Percentiles rank a stretch among this genome's conserved stretches.
phyloP scores from a whole-genome alignment of 495 filamentous ascomycete genomes.

The Penicillium egyptiacum region DNA sequence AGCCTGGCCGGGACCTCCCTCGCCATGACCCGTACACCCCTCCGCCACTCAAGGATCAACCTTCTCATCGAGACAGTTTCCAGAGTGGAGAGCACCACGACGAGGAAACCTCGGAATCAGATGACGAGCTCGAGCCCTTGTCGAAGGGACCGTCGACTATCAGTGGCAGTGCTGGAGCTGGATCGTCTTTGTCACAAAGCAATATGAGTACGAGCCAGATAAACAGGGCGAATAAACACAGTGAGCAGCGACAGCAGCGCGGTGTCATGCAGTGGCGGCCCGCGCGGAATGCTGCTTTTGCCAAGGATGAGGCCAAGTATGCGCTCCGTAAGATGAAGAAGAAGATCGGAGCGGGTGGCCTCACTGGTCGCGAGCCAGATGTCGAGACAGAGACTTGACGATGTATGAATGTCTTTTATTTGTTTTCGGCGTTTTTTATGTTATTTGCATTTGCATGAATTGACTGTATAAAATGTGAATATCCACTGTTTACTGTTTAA shows the following conservation, averaged over 20 bases:
- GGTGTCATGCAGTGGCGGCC: constrained; percentile 58
- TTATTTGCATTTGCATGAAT: background rate
- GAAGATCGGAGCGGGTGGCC: constrained; percentile 44
- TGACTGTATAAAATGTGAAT: constrained; percentile 9
- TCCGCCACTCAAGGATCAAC: constrained; percentile 42
- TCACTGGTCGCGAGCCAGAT: constrained; percentile 52
- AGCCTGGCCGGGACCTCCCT: constrained; percentile 55
- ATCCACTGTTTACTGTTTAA: background rate
- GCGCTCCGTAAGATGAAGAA: constrained; percentile 48
- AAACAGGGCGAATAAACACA: constrained; percentile 44
- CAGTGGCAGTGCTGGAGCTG: constrained; percentile 10
- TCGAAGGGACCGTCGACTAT: constrained; percentile 23
- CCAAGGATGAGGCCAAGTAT: constrained; percentile 52
- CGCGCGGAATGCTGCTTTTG: constrained; percentile 53
- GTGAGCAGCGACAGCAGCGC: constrained; percentile 52
- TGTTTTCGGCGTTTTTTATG: background rate
- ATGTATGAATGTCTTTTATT: constrained; percentile 2
- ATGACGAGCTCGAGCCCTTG: constrained; percentile 14
- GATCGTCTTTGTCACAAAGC: constrained; percentile 17
- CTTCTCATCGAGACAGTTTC: constrained; percentile 1
- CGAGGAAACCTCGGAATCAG: constrained; percentile 13
- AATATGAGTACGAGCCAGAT: constrained; percentile 20
- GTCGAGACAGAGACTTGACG: constrained; percentile 53
- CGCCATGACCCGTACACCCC: constrained; percentile 59
- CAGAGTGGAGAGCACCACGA: constrained; percentile 1